Evolutionary conservation across 306 rosid species (phyloP), one percentile per base, ranked within the genome.

Genomic region (Erythrophleum fordii): DNA sequence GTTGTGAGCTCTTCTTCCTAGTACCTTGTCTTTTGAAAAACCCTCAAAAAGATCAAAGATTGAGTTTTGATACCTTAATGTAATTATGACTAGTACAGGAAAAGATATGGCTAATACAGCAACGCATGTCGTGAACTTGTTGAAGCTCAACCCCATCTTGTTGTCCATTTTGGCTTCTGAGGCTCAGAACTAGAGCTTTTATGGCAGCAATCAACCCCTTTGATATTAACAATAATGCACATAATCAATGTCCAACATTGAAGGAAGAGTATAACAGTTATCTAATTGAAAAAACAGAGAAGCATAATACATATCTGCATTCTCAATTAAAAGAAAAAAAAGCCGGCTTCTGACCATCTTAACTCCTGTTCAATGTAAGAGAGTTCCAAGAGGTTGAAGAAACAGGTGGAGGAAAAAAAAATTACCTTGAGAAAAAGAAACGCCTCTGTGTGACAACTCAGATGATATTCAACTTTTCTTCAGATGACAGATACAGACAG

Each of bases 51-150:
- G 46, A 45, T 79, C 28, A 2, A 51, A 58, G 41, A 61, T 23
- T 11, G 85, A 77, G 78, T 72, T 72, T 45, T 80, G 85, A 73
- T 77, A 82, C 14, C 23, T 65, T 13, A 86, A 72, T 56, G 68
- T 76, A n/a, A 83, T 16, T 3, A 66, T 72, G 72, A 80, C 4
- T 20, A 83, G 35, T 18, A 80, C 23, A 29, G 87, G 53, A 61
- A 80, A 51, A 20, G 67, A 5, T 29, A 83, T 67, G 66, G 52
- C 68, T 65, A 23, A 65, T 28, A 76, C 16, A 79, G 64, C n/a
- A 64, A 77, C 42, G 12, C 71, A 23, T 58, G 76, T 65, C 53
- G 37, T 62, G 25, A 83, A 86, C 44, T 71, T 72, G 45, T 53
- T 76, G 67, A 77, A 84, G 73, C 75, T 56, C 62, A 77, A 66